Base-by-base conservation (phyloP, 1,284 basidiomycete species). In the Melampsora occidentalis region DNA sequence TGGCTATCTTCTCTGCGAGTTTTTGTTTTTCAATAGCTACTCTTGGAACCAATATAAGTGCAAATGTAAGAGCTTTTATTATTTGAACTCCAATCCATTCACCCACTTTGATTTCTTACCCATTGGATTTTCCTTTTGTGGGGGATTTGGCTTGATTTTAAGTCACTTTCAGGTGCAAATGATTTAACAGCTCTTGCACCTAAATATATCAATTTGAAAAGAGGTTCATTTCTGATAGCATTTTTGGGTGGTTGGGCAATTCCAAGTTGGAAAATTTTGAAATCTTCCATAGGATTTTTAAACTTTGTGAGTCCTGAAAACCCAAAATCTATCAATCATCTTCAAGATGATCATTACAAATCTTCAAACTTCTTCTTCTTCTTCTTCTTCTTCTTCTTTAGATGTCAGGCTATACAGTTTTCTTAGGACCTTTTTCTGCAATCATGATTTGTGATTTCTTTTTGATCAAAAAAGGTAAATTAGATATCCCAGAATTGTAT, bases 111-210 rank as follows among this genome's bases (percentile, higher is more conserved):
- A 5, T 35, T 22, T 18, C 51, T 22, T 53, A 53, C 22, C 14
- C 25, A 59, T 77, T 62, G 73, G 76, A 5, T 78, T 53, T 53
- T 53, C 5, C 12, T 53, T 20, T 22, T 20, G 35, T 9, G n/a
- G 35, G 35, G 35, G 35, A 35, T 35, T 35, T 35, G 35, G 35
- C 3, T 4, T 5, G 84, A 82, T 35, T 82, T 83, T 77, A 86
- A 92, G 83, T 89, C 88, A 57, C 84, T 92, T 77, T 90, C 88
- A 28, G 90, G 90, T 2, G 90, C 90, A 0, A 93, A 91, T 82
- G 89, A 92, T 82, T 87, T 91, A 85, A 89, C 88, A 20, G 89
- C 88, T 2, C 83, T 90, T 20, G 86, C 86, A 77, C 89, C 82
- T 1, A 80, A 82, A 77, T 91, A 88, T 80, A 88, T 92, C 84